Base-by-base conservation (phyloP, 345 rosid species). In the Cardamine chenopodiifolia region DNA sequence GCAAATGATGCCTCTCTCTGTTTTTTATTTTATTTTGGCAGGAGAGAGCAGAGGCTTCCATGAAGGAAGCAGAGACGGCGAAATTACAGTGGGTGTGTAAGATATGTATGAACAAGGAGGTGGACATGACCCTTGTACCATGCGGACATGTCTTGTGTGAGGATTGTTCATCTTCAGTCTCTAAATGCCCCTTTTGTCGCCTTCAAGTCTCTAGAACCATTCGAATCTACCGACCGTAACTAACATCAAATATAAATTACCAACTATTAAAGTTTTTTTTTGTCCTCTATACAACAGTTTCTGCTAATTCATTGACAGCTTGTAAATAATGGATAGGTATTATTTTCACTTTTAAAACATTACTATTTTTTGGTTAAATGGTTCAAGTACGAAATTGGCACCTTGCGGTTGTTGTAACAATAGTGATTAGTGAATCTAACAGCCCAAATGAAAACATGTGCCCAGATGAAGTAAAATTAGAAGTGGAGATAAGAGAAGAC, bases 81-180 rank as follows among this genome's bases (percentile, higher is more conserved):
- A 93, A 91, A 84, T 76, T 89, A 7, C 93, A 93, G 19, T 93
- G 98, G 98, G 42, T 86, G 29, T 91, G 97, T 73, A 82, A 92
- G 75, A 90, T 93, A 39, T 93, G 96, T 78, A 74, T 86, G 85
- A 89, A 52, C 80, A 83, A 85, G 69, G 98, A 93, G 78, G 96
- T 93, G 42, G 90, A 88, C 47, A 79, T 89, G 78, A 85, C 93
- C 6, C 79, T 93, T 32, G 85, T 84, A 68, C 97, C 98, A 29
- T 90, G 97, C 28, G 98, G 98, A 54, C 98, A 93, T 56, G 97
- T 89, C 45, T 90, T 93, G 75, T 90, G 97, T 73, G 87, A 84
- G 18, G 74, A 80, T 82, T 92, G 97, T 74, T 84, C 90, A 19
- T 71, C 96, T 28, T 90, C 92, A 66, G 95, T 93, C 72, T 85